phyloP scores from a whole-genome alignment of 1,139 yeast species.

The Insectozyma bohioensis region DNA sequence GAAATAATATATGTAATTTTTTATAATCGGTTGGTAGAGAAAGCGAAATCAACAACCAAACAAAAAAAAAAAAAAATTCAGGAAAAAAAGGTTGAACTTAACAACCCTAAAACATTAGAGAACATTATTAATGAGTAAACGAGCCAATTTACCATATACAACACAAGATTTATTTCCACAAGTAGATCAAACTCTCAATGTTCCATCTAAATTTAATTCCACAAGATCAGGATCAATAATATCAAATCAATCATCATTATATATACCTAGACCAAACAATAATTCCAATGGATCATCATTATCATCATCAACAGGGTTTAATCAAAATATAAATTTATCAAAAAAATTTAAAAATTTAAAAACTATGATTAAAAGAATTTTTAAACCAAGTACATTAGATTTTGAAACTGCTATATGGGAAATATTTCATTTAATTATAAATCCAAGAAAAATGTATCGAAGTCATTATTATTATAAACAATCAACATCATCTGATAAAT shows the following conservation, averaged over 20 bases:
- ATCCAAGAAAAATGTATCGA: conserved; percentile 81
- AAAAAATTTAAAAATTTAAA: conserved; percentile 18
- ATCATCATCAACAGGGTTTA: conserved; percentile 7
- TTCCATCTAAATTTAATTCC: not conserved
- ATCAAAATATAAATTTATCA: not conserved
- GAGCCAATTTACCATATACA: conserved; percentile 37
- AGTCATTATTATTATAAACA: conserved; percentile 72
- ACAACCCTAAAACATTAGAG: no score
- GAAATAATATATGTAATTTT: no score
- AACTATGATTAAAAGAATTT: conserved; percentile 41
- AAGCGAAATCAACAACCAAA: no score
- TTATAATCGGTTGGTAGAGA: no score
- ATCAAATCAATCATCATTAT: conserved; percentile 20
- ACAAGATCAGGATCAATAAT: conserved; percentile 21
- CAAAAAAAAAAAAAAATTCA: no score
- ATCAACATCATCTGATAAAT: conserved; percentile 22
- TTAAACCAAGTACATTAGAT: conserved; percentile 80
- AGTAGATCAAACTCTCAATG: conserved; percentile 9
- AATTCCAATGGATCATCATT: conserved; percentile 1
- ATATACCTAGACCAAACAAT: conserved; percentile 13
- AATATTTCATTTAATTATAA: conserved; percentile 65
- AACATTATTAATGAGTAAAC: conserved; percentile 22
- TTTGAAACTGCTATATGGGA: conserved; percentile 95
- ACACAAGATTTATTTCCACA: conserved; percentile 42
- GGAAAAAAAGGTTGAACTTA: no score